Conservation (phyloP, 305 asterid genomes). For the Stenogyne calaminthoides region DNA sequence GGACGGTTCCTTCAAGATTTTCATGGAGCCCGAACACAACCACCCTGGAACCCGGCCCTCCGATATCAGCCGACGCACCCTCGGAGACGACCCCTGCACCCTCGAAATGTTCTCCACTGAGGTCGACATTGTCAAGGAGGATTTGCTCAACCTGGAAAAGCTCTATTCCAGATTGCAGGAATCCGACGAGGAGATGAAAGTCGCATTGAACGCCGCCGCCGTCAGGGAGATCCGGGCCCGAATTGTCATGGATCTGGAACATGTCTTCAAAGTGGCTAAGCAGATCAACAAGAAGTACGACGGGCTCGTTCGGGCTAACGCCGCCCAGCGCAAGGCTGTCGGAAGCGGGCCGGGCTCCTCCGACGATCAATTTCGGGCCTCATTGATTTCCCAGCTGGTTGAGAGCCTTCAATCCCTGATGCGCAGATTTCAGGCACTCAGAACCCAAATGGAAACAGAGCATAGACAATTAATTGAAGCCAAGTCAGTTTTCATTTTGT, state of each 20-base stretch:
- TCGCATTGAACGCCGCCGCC: constrained; percentile 39
- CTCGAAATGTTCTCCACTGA: constrained; percentile 43
- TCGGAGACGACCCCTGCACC: constrained; percentile 33
- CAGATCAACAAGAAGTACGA: constrained; percentile 66
- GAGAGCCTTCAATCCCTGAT: constrained; percentile 55
- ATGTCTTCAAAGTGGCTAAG: constrained; percentile 57
- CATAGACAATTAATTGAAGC: constrained; percentile 63
- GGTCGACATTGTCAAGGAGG: constrained; percentile 58
- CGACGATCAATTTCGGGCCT: constrained; percentile 53
- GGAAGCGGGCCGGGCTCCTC: constrained; percentile 55
- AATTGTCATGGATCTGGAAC: constrained; percentile 48
- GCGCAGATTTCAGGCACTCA: constrained; percentile 61
- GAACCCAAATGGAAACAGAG: constrained; percentile 60
- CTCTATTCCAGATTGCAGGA: constrained; percentile 43
- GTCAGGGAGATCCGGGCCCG: constrained; percentile 52
- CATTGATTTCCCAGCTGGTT: constrained; percentile 56
- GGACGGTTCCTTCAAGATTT: constrained; percentile 39
- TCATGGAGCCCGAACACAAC: constrained; percentile 31
- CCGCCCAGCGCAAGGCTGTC: constrained; percentile 45
- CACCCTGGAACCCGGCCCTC: background rate
- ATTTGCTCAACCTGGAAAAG: constrained; percentile 46
- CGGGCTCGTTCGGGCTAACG: constrained; percentile 59
- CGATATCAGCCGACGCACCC: constrained; percentile 9
- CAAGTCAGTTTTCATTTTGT: constrained; percentile 31
- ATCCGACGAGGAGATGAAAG: constrained; percentile 52